phyloP scores from a whole-genome alignment of 169 alveolate genomes.

The Eimeria zaria region DNA sequence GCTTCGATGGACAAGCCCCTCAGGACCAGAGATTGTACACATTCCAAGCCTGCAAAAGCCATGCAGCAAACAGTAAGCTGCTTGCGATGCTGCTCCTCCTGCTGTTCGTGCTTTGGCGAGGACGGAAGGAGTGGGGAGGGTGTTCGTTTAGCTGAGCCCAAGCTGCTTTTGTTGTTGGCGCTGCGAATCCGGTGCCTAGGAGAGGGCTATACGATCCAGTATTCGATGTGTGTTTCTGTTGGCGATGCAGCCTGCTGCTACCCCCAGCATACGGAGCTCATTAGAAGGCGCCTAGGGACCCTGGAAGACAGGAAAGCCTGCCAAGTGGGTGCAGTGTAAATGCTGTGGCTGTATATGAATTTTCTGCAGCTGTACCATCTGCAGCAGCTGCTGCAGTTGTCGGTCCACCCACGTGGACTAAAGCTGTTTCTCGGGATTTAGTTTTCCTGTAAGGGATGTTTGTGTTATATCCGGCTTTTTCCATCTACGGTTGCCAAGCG shows the following conservation, averaged over 20 bases:
- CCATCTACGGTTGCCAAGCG: not conserved
- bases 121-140: not conserved
- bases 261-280: constrained; percentile 73
- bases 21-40: constrained; percentile 46
- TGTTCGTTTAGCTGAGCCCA: not conserved
- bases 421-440: not conserved
- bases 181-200: not conserved
- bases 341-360: not conserved
- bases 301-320: constrained; percentile 30
- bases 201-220: not conserved
- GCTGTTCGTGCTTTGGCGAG: not conserved
- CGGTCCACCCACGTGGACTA: not conserved
- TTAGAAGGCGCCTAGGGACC: constrained; percentile 26
- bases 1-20: constrained; percentile 59
- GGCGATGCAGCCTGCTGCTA: constrained; percentile 67
- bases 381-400: not conserved
- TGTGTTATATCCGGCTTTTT: not conserved
- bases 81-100: not conserved
- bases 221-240: not conserved
- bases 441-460: not conserved
- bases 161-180: not conserved
- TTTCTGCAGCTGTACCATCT: not conserved
- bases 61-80: constrained; percentile 67
- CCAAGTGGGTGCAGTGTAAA: constrained; percentile 2
- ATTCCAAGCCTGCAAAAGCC: constrained; percentile 40